Percentiles rank a stretch among this genome's conserved stretches.
phyloP scores from a whole-genome alignment of 2,329 filamentous ascomycete species.

The Trichophyton verrucosum region DNA sequence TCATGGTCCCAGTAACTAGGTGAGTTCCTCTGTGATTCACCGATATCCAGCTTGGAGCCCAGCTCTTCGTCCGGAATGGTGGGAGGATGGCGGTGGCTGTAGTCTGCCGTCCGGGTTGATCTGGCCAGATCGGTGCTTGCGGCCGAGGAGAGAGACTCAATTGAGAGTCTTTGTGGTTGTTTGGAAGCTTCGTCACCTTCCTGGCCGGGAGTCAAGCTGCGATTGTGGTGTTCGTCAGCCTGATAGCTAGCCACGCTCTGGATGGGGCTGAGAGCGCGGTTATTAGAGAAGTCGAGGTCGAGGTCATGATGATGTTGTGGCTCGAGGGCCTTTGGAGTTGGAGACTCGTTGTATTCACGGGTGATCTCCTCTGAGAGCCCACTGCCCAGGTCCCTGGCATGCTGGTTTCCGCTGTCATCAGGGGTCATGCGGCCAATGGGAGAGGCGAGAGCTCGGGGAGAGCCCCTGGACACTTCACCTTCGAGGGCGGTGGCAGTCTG shows the following conservation, averaged over 20 bases:
- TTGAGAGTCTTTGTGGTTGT: conserved; percentile 34
- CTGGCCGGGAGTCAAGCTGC: background rate
- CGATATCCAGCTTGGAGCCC: conserved; percentile 21
- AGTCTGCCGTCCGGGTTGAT: conserved; percentile 42
- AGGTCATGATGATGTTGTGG: conserved; percentile 31
- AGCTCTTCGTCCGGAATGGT: conserved; percentile 32
- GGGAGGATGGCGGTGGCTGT: conserved; percentile 39
- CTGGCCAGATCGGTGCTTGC: conserved; percentile 46
- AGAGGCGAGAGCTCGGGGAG: background rate
- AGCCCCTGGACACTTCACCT: conserved; percentile 46
- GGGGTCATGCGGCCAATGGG: background rate
- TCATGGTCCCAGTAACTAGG: conserved; percentile 27
- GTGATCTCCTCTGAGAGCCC: background rate
- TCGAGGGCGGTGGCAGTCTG: conserved; percentile 56
- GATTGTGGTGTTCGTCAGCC: conserved; percentile 48
- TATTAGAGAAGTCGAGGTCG: conserved; percentile 49
- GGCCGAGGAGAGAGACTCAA: conserved; percentile 46
- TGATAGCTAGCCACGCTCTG: conserved; percentile 84
- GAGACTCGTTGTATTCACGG: background rate
- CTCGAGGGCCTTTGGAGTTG: conserved; percentile 27
- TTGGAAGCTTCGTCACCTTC: background rate
- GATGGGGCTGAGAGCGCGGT: conserved; percentile 70
- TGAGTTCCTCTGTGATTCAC: background rate
- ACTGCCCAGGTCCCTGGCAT: background rate
- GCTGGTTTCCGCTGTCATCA: background rate